phyloP scores from a whole-genome alignment of 352 stramenopile species.

The Plasmopara halstedii region DNA sequence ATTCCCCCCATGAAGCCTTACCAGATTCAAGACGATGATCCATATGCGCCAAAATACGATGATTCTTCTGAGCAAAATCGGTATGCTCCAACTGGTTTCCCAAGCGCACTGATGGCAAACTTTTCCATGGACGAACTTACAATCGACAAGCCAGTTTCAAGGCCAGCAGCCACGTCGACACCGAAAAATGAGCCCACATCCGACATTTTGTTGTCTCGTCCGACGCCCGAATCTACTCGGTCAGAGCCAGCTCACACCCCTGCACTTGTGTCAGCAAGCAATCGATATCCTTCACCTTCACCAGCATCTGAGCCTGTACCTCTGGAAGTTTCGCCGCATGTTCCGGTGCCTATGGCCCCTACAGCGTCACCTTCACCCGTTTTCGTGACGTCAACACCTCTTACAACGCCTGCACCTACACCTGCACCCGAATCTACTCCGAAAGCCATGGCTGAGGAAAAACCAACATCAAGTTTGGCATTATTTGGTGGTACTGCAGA shows the following conservation, averaged over 20 bases:
- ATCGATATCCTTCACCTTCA: slow-evolving; percentile 4
- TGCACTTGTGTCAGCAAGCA: no score
- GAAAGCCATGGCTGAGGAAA: background rate
- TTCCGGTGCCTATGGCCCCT: background rate
- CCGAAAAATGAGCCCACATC: slow-evolving; percentile 3
- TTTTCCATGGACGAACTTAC: slow-evolving; percentile 41
- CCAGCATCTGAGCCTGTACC: background rate
- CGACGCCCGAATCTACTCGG: slow-evolving; percentile 6
- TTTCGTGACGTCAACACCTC: background rate
- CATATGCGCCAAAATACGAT: slow-evolving; percentile 17
- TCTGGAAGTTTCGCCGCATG: background rate
- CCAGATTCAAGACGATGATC: slow-evolving; percentile 27
- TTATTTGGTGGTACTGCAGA: slow-evolving; percentile 32
- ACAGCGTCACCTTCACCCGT: background rate
- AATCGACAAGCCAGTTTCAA: slow-evolving; percentile 20
- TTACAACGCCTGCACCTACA: background rate
- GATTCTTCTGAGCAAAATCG: slow-evolving; percentile 1
- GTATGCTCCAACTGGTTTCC: slow-evolving; percentile 19
- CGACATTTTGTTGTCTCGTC: slow-evolving; percentile 5
- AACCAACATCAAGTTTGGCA: slow-evolving; percentile 9
- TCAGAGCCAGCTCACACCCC: slow-evolving; percentile 4
- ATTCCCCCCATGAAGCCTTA: slow-evolving; percentile 31
- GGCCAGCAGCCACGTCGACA: slow-evolving; percentile 7
- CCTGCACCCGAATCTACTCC: slow-evolving; percentile 15
- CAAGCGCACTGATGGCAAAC: slow-evolving; percentile 30